These are phyloP conservation scores for Cercospora nicotianae DNA, from an alignment of 2,329 filamentous ascomycete genomes.

Conservation along the genomic window DNA sequence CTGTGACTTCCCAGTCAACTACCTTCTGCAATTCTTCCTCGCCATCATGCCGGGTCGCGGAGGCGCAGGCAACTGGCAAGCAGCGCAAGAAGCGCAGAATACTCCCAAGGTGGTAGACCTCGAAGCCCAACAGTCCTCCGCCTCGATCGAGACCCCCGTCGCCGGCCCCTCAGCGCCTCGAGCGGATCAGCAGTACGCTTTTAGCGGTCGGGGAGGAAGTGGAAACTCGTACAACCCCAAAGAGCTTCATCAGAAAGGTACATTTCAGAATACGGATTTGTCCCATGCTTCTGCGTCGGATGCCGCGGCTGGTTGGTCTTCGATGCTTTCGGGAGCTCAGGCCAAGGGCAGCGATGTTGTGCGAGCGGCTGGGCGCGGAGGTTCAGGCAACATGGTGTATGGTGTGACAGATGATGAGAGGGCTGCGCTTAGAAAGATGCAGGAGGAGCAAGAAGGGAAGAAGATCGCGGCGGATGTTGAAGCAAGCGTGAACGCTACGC, in stretches of 20 bases:
- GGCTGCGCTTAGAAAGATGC: conserved; percentile 30
- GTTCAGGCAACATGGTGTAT: conserved; percentile 50
- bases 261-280: conserved; percentile 33
- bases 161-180: conserved; percentile 7
- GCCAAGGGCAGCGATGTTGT: conserved; percentile 12
- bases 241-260: conserved; percentile 42
- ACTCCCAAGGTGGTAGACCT: conserved; percentile 35
- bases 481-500: conserved; percentile 43
- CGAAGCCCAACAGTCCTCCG: conserved; percentile 40
- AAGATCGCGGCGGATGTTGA: conserved; percentile 41
- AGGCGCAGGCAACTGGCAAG: conserved; percentile 48
- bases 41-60: conserved; percentile 42
- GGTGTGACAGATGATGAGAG: conserved; percentile 38
- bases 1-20: neutral
- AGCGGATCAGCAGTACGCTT: conserved; percentile 43
- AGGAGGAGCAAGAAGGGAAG: conserved; percentile 34
- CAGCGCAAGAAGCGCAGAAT: conserved; percentile 24
- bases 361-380: conserved; percentile 42
- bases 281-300: conserved; percentile 5
- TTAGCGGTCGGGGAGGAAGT: conserved; percentile 48
- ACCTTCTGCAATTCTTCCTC: neutral
- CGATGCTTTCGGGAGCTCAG: conserved; percentile 1
- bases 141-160: conserved; percentile 11
- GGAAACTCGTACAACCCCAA: conserved; percentile 51
- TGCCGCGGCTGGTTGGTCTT: conserved; percentile 4